Evolutionary conservation across 2,329 filamentous ascomycete species (phyloP), one percentile per base, ranked within the genome.

Genomic region (Chaetomium strumarium): DNA sequence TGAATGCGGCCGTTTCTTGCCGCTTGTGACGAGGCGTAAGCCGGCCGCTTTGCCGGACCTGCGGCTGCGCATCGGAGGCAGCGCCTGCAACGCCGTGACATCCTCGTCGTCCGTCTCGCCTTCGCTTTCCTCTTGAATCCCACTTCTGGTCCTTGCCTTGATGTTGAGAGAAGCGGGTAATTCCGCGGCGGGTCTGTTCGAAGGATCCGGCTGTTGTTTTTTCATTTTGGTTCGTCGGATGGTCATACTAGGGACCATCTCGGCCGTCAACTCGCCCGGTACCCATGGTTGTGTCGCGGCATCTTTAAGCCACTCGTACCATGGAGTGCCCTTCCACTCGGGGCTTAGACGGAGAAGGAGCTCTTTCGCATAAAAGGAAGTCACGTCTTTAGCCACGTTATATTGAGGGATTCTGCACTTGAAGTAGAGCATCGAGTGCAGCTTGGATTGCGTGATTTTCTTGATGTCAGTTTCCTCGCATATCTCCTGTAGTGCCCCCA

Each of bases 1-100:
- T n/a, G 67, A 63, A 19, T 66, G 67, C n/a, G 67, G 60, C 10
- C 77, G 72, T 55, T 79, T 80, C 58, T 73, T 75, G 8, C 70
- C 66, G 13, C 67, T 64, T 0, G 68, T 62, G 1, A 67, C 66
- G 14, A 72, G 68, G 4, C 76, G 72, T 29, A 80, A 65, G 17
- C 64, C 67, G 5, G 75, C 74, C 39, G 70, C 72, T 53, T 75
- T 77, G 24, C 74, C 74, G 13, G 69, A 67, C 12, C 62, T 66
- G 11, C 72, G 72, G 14, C 66, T 67, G 41, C 68, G 66, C 41
- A 46, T 53, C 2, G 60, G 61, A 54, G 49, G 56, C 12, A 20
- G 16, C 7, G 20, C 12, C 33, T 29, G 14, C 3, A 31, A 16
- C 2, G 47, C 24, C 24, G 54, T 42, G 30, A 49, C n/a, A 37